Percentiles rank a stretch among this genome's conserved stretches.
Conservation (phyloP, 1,284 basidiomycete genomes). For the Pisolithus thermaeus region DNA sequence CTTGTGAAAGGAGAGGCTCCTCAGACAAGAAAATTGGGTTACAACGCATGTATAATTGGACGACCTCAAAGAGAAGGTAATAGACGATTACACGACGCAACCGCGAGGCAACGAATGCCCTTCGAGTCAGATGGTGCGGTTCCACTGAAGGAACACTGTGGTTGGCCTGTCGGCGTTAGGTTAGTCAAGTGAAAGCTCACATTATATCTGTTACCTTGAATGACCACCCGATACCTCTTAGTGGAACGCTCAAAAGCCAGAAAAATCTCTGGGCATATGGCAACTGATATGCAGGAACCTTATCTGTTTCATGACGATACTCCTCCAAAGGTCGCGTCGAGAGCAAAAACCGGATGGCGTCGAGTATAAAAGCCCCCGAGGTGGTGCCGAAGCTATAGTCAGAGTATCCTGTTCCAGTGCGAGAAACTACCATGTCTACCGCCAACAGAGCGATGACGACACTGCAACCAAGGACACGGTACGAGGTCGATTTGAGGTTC, state of each 20-base stretch:
- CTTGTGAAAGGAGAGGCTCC: conserved; percentile 1
- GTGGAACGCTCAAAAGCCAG: not conserved
- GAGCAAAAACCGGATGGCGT: not conserved
- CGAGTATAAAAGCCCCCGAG: no score
- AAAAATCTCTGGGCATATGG: not conserved
- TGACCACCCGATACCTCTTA: not conserved
- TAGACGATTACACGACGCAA: not conserved
- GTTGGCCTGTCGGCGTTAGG: not conserved
- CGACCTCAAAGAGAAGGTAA: not conserved
- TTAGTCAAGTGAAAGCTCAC: no score
- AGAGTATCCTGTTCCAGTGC: no score
- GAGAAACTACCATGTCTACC: not conserved
- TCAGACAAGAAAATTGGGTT: not conserved
- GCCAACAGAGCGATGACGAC: not conserved
- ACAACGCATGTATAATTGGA: not conserved
- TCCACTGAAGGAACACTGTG: not conserved
- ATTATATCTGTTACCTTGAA: not conserved
- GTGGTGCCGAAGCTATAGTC: no score
- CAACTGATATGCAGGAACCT: not conserved
- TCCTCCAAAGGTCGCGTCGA: not conserved
- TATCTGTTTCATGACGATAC: not conserved
- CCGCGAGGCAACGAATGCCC: not conserved
- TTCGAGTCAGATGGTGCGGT: not conserved
- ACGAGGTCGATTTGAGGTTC: not conserved
- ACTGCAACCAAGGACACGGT: not conserved